phyloP scores from a whole-genome alignment of 495 filamentous ascomycete genomes.

The Chaetomidium leptoderma region DNA sequence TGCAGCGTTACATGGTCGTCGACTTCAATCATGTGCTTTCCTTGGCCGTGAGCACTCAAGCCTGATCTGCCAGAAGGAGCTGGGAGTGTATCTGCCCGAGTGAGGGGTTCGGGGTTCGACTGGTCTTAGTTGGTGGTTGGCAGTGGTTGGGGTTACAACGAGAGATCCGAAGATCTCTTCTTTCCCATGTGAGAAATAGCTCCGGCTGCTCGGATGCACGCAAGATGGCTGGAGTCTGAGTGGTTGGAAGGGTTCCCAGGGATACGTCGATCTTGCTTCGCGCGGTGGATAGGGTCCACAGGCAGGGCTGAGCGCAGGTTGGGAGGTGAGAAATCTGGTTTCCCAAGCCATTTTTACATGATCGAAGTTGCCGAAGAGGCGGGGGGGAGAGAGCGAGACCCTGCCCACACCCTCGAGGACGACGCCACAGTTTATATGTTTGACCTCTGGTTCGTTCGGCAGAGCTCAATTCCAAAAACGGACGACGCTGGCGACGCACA shows the following conservation, averaged over 20 bases:
- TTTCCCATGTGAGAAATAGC: background rate
- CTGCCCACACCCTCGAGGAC: background rate
- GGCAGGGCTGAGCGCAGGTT: constrained; percentile 3
- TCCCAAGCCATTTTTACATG: no score
- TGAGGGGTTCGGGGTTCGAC: background rate
- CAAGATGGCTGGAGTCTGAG: background rate
- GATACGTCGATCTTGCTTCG: background rate
- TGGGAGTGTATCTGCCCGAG: background rate
- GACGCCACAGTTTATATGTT: background rate
- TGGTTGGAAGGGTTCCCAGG: background rate
- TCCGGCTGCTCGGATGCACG: background rate
- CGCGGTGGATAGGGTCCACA: background rate
- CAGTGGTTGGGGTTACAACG: background rate
- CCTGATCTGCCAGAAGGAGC: no score
- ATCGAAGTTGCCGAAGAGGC: background rate
- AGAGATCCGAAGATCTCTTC: constrained; percentile 8
- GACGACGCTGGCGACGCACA: background rate
- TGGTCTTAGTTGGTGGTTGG: background rate
- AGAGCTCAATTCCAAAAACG: background rate
- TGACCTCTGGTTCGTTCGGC: background rate
- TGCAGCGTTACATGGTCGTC: no score
- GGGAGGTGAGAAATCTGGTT: no score
- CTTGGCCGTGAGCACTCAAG: no score
- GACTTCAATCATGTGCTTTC: no score
- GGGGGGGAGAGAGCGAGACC: background rate